Base-by-base conservation (phyloP, 768 basidiomycete species). In the Fistulinella prunicolor region DNA sequence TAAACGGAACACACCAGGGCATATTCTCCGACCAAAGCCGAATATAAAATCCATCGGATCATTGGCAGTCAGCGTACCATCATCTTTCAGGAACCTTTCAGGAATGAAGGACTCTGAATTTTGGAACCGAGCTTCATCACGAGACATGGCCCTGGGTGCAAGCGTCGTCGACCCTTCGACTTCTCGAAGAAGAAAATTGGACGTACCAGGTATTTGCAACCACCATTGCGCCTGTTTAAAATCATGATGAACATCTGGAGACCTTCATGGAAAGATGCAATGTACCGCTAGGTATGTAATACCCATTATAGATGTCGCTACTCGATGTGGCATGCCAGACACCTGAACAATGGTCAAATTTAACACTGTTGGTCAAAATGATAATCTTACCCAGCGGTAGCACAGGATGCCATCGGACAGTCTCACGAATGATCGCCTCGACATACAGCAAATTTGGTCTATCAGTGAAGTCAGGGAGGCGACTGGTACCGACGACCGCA, bases 251-350 rank as follows among this genome's bases (percentile, higher is more conserved):
- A 13, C 40, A 24, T 38, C 22, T 12, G 26, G 3, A 12, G 13
- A 20, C 32, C 12, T 28, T 12, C 16, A 13, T 12, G n/a, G n/a
- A n/a, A n/a, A n/a, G n/a, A n/a, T n/a, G n/a, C n/a, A 26, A 21
- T 0, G 75, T 64, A 38, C 68, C 68, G 16, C 59, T 61, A 7
- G 68, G 68, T 23, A 68, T 61, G 38, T 59, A 51, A 36, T 59
- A 56, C 10, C 62, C 60, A 4, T 59, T 54, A 44, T 61, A 60
- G 10, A 57, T 36, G 38, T 69, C 64, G 20, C 59, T 54, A n/a
- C 16, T 41, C 6, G 37, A 20, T 6, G 59, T 46, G 3, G 55
- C 50, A 21, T 68, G 62, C n/a, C n/a, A 57, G 19, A 65, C 28
- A 7, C 53, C 55, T 60, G 17, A 12, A 32, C 21, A 17, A 34